A percentile compares a stretch with the other conserved stretches of the same genome.
phyloP scores from a whole-genome alignment of 1,284 basidiomycete species.

The Microbotryum scabiosae region DNA sequence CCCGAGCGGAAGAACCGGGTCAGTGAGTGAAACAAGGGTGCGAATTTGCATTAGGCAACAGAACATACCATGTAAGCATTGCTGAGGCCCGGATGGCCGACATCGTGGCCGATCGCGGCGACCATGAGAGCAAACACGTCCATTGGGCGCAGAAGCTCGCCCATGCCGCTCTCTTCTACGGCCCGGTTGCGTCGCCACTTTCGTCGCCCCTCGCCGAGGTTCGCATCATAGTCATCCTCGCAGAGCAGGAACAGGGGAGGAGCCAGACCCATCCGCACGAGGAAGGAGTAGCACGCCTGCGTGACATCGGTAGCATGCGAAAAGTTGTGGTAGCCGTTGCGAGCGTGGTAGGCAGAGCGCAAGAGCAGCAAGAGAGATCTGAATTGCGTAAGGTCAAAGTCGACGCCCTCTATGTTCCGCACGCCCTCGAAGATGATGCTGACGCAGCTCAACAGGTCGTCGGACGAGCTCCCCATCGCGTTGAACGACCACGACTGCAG shows the following conservation, averaged over 20 bases:
- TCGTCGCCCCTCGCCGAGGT: conserved; percentile 16
- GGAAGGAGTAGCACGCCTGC: conserved; percentile 79
- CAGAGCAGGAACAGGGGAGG: conserved; percentile 57
- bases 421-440: conserved; percentile 57
- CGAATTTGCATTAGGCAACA: neutral
- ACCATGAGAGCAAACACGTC: conserved; percentile 77
- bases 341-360: conserved; percentile 70
- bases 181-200: conserved; percentile 36
- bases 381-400: conserved; percentile 59
- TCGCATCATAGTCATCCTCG: conserved; percentile 26
- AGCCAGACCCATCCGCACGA: conserved; percentile 64
- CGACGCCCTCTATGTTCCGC: conserved; percentile 57
- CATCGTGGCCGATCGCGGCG: conserved; percentile 89
- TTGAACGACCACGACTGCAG: conserved; percentile 79
- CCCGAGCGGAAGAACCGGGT: neutral
- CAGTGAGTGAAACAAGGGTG: neutral
- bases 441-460: conserved; percentile 70
- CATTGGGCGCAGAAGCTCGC: conserved; percentile 50
- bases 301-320: conserved; percentile 89
- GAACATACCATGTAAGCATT: conserved; percentile 79
- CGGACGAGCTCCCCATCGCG: conserved; percentile 66
- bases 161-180: conserved; percentile 49
- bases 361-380: conserved; percentile 69
- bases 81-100: conserved; percentile 84
- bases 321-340: conserved; percentile 92